Percentiles rank a stretch among this genome's conserved stretches.
These are phyloP conservation scores for Termitomyces titanicus DNA, from an alignment of 768 basidiomycete species.

Conservation along the genomic window DNA sequence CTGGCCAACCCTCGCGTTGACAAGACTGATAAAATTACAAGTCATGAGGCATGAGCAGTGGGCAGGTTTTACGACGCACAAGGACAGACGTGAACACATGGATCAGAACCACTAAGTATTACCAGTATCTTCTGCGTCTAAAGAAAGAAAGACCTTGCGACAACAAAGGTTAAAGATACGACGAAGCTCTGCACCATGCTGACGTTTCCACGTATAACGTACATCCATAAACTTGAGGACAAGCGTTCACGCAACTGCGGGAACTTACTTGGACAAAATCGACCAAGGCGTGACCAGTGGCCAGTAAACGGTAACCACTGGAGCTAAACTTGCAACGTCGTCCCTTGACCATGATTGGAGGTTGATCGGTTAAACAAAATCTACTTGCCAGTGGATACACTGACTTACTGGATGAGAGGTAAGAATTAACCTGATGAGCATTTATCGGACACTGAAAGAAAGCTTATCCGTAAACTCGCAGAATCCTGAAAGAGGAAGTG, in stretches of 20 bases:
- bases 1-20: neutral
- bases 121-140: neutral
- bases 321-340: neutral
- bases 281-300: neutral
- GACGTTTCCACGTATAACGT: neutral
- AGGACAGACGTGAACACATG: neutral
- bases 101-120: neutral
- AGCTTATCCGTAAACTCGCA: neutral
- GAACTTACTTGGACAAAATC: conserved; percentile 4
- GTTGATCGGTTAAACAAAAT: neutral
- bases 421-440: neutral
- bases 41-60: conserved; percentile 3
- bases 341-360: conserved; percentile 4
- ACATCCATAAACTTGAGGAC: neutral
- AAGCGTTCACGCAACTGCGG: neutral
- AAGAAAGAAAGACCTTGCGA: neutral
- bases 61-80: conserved; percentile 1
- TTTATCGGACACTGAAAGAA: neutral
- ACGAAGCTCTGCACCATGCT: neutral
- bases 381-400: neutral
- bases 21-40: neutral
- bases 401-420: neutral
- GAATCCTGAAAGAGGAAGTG: neutral
- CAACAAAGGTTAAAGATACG: conserved; percentile 4
- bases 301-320: too few relatives aligned